Base-by-base conservation (phyloP, 2,329 filamentous ascomycete genomes). In the Ophiostoma triangulosporum region DNA sequence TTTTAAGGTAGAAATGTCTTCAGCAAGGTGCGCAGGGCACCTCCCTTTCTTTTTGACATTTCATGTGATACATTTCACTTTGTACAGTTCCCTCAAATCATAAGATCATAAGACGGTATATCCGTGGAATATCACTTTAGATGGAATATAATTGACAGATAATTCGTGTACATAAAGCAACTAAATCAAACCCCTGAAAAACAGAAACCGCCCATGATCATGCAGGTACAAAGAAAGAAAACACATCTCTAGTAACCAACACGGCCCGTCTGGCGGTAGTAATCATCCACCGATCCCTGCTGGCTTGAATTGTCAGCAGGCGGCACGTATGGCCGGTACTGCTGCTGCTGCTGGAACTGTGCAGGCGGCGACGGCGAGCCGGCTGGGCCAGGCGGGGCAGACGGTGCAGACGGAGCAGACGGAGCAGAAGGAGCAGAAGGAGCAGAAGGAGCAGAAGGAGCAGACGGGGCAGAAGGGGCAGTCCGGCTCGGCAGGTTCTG, bases 291-390 rank as follows among this genome's bases (percentile, higher is more conserved):
- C 6, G 20, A 2, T 40, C 22, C 48, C n/a, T 17, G 45, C 49
- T 46, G 43, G 43, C 24, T 76, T 72, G 71, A 9, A 72, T 32
- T 17, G 62, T 51, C 57, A 65, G 29, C 62, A 36, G 56, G 74
- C 3, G 77, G 77, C 3, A 75, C 72, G 55, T 84, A 84, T 0
- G 80, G 74, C 63, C 77, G 81, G 60, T 82, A 83, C 63, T 80
- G 77, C 36, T 69, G 69, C 24, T 61, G 49, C 15, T 48, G 53
- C 62, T 80, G 77, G 35, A 69, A 69, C 60, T 71, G 69, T 17
- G 69, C 24, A 60, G 50, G 29, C n/a, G 40, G 50, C 2, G 55
- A 43, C 1, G 57, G 51, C 57, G 51, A 60, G 26, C 56, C 29
- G 17, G 17, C 46, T 2, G 45, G 55, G 29, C 40, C 58, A 40